Conservation (phyloP, 345 rosid genomes). For the Hibiscus trionum region DNA sequence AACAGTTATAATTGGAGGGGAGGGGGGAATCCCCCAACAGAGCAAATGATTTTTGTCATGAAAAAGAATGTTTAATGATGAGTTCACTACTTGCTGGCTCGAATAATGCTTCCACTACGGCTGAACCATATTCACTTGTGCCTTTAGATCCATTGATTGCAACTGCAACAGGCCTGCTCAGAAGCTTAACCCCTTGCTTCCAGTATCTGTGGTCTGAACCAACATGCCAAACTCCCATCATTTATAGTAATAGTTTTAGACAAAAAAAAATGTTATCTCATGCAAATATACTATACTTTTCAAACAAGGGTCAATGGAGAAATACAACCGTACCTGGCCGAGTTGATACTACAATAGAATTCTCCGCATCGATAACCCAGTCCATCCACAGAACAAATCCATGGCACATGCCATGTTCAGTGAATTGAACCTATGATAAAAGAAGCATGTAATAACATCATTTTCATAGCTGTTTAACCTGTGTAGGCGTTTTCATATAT, state of each 20-base stretch:
- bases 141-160: constrained; percentile 13
- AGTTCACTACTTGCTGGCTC: constrained; percentile 61
- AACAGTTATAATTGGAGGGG: too few species aligned
- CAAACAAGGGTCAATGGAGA: background rate
- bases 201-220: constrained; percentile 52
- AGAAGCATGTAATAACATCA: background rate
- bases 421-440: constrained; percentile 52
- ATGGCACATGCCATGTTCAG: constrained; percentile 60
- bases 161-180: constrained; percentile 49
- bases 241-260: background rate
- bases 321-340: constrained; percentile 55
- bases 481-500: background rate
- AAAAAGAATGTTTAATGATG: constrained; percentile 30
- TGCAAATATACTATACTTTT: background rate
- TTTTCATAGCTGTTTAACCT: background rate
- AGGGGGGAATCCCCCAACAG: too few species aligned
- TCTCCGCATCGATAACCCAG: constrained; percentile 72
- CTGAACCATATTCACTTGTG: constrained; percentile 18
- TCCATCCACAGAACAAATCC: constrained; percentile 89
- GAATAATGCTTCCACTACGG: constrained; percentile 52
- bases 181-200: constrained; percentile 94
- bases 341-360: constrained; percentile 44
- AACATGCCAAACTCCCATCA: constrained; percentile 3
- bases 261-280: background rate
- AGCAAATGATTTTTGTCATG: constrained; percentile 14